Conservation (phyloP, 306 rosid species). For the Fragaria ananassa region DNA sequence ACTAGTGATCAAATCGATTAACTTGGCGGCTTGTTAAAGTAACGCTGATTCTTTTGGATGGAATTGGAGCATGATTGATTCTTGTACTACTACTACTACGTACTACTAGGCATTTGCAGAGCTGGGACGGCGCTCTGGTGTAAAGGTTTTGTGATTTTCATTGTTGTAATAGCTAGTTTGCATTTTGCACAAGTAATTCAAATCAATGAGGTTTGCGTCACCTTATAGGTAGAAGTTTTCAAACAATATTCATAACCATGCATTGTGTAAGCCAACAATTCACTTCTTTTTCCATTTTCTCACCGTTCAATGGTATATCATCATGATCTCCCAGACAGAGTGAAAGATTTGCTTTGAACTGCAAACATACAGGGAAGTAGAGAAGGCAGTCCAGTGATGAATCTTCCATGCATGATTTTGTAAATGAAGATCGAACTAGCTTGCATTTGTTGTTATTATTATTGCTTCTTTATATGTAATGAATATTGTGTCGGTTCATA, state of each 20-base stretch:
- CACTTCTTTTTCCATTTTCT: neutral
- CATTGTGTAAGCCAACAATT: neutral
- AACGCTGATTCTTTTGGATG: constrained; percentile 20
- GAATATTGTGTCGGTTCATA: neutral
- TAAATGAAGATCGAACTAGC: neutral
- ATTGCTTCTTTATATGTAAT: neutral
- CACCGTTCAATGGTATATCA: neutral
- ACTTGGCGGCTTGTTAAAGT: constrained; percentile 17
- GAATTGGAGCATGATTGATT: constrained; percentile 33
- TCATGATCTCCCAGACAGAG: neutral
- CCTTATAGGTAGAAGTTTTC: neutral
- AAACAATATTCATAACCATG: neutral
- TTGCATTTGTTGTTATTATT: neutral
- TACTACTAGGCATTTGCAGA: constrained; percentile 1
- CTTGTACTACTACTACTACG: neutral
- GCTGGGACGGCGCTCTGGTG: constrained; percentile 2
- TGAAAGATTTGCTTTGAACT: neutral
- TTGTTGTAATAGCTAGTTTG: neutral
- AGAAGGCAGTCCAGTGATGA: neutral
- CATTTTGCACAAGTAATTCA: neutral
- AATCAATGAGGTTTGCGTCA: neutral
- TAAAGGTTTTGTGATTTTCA: constrained; percentile 1
- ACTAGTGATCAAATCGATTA: neutral
- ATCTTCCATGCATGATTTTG: neutral
- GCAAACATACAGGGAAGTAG: neutral